Evolutionary conservation across 805 yeast genomes (phyloP).

Genomic region (Saccharomycopsis vini): DNA sequence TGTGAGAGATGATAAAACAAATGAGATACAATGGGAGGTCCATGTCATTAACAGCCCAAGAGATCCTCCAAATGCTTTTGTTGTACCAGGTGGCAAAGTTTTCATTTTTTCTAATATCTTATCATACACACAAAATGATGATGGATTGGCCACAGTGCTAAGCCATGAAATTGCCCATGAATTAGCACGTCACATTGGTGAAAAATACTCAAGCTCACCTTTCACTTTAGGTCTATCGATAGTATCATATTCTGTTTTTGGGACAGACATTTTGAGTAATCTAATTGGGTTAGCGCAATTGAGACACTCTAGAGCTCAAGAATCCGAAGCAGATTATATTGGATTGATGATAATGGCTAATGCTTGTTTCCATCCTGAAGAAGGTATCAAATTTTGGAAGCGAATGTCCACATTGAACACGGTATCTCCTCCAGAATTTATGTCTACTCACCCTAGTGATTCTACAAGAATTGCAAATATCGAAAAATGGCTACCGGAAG

Average conservation of each 20-base stretch:
- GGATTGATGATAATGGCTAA: constrained; percentile 87
- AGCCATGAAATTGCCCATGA: constrained; percentile 94
- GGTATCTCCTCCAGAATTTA: constrained; percentile 42
- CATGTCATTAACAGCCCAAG: constrained; percentile 65
- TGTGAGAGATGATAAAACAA: constrained; percentile 25
- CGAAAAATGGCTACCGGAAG: constrained; percentile 54
- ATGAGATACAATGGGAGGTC: constrained; percentile 58
- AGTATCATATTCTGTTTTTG: constrained; percentile 30
- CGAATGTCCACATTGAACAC: constrained; percentile 23
- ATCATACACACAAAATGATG: constrained; percentile 70
- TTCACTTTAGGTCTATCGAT: constrained; percentile 39
- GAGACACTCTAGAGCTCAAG: constrained; percentile 69
- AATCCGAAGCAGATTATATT: constrained; percentile 90
- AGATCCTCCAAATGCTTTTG: constrained; percentile 93
- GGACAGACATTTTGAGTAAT: neutral
- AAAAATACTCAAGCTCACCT: constrained; percentile 72
- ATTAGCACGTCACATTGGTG: constrained; percentile 85
- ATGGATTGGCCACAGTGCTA: constrained; percentile 91
- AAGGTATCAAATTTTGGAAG: constrained; percentile 71
- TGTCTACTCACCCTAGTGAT: constrained; percentile 87
- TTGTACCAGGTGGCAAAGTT: constrained; percentile 91
- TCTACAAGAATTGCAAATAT: constrained; percentile 63
- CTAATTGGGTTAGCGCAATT: neutral
- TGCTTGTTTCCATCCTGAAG: constrained; percentile 77
- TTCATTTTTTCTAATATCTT: constrained; percentile 77